Evolutionary conservation across 768 basidiomycete species (phyloP).

Genomic region (Boletus fagicola): DNA sequence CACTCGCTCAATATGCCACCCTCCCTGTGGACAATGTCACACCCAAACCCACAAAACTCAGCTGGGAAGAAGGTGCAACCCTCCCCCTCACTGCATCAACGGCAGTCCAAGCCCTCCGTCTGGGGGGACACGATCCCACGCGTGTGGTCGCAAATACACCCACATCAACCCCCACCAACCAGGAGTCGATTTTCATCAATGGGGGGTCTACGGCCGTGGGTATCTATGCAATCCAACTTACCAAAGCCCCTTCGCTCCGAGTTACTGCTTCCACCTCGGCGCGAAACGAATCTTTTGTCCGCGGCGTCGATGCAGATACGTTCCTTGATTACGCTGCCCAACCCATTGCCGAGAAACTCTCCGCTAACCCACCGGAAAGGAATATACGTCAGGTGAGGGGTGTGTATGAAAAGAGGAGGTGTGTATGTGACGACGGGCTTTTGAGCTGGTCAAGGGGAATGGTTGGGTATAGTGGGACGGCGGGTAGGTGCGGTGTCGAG

Average conservation of each 20-base stretch:
- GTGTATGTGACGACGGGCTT: constrained; percentile 55
- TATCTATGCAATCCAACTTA: constrained; percentile 67
- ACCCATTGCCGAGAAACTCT: constrained; percentile 48
- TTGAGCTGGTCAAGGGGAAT: constrained; percentile 30
- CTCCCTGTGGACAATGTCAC: constrained; percentile 45
- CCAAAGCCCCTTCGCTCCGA: constrained; percentile 58
- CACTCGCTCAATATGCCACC: constrained; percentile 55
- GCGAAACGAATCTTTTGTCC: constrained; percentile 59
- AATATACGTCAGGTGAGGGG: constrained; percentile 49
- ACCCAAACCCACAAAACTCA: constrained; percentile 45
- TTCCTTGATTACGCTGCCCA: constrained; percentile 62
- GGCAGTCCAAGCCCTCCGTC: constrained; percentile 54
- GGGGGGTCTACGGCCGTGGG: constrained; percentile 72
- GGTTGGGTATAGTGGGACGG: constrained; percentile 8
- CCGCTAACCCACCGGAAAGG: constrained; percentile 39
- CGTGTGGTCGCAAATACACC: neutral
- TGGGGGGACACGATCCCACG: constrained; percentile 46
- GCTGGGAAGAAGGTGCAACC: constrained; percentile 58
- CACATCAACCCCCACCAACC: constrained; percentile 5
- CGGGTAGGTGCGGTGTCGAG: constrained; percentile 8
- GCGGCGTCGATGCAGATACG: constrained; percentile 61
- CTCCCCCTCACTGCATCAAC: constrained; percentile 58
- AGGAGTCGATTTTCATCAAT: constrained; percentile 63
- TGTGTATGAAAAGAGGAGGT: constrained; percentile 53
- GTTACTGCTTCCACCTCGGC: constrained; percentile 61